A percentile compares a stretch with the other conserved stretches of the same genome.
Conservation (phyloP, 2,329 filamentous ascomycete species). For the Scedosporium apiospermum region DNA sequence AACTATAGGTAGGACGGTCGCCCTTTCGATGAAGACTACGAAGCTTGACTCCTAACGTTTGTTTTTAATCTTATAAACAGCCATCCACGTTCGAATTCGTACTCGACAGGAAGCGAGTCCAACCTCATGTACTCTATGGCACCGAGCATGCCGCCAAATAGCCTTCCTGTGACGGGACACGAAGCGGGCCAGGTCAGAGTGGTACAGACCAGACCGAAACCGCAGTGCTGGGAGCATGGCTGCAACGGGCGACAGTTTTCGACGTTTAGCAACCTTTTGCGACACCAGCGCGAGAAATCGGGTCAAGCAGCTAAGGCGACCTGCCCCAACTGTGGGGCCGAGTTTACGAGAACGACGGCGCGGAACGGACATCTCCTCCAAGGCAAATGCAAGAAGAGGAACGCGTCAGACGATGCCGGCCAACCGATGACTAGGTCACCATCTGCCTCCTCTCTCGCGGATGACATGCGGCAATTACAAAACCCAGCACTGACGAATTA, state of each 20-base stretch:
- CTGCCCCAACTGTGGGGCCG: slow-evolving; percentile 84
- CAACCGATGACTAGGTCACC: not conserved
- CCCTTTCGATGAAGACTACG: not conserved
- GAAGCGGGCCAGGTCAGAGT: slow-evolving; percentile 51
- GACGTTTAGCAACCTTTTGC: slow-evolving; percentile 87
- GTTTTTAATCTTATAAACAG: slow-evolving; percentile 7
- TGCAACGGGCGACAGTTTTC: slow-evolving; percentile 95
- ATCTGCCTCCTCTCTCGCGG: not conserved
- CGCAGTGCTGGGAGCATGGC: slow-evolving; percentile 94
- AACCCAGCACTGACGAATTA: not conserved
- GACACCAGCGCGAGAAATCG: slow-evolving; percentile 90
- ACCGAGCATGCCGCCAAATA: slow-evolving; percentile 5
- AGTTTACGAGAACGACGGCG: slow-evolving; percentile 83
- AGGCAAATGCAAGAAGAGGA: slow-evolving; percentile 77
- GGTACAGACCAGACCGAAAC: slow-evolving; percentile 74
- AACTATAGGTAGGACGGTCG: slow-evolving; percentile 29
- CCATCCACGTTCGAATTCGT: slow-evolving; percentile 28
- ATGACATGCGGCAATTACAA: not conserved
- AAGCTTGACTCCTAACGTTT: no score
- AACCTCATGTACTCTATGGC: slow-evolving; percentile 33
- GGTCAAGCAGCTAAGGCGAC: slow-evolving; percentile 81
- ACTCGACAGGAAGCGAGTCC: slow-evolving; percentile 27
- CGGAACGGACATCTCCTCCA: slow-evolving; percentile 78
- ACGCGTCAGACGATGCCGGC: slow-evolving; percentile 4
- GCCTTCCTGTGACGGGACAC: slow-evolving; percentile 16